Evolutionary conservation across 164 flowering plant species (phyloP), one percentile per base, ranked within the genome.

Genomic region (Platanus orientalis): DNA sequence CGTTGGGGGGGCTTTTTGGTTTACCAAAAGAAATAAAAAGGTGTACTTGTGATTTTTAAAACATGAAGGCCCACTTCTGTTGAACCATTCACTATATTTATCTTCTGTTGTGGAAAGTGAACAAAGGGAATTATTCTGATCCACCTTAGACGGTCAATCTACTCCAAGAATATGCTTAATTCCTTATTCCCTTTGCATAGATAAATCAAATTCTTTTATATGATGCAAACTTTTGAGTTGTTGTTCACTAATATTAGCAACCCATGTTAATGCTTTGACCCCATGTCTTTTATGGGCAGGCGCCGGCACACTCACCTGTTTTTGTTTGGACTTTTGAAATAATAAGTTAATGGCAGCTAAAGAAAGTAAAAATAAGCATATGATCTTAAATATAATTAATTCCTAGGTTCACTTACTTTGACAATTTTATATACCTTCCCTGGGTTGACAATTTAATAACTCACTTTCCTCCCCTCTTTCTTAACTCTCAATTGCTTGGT

Each of bases 61-160:
- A 45, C 49, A 45, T 45, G 49, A 19, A 45, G 16, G 49, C 49
- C 49, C 49, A 45, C 49, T 16, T 20, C 7, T 13, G 44, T 12
- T 53, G 28, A 24, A 24, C 34, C n/a, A 23, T 39, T 16, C 48
- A 34, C 29, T 29, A 20, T 6, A 20, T 21, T 27, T 30, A 1
- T 17, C 23, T 7, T 47, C 6, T 7, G n/a, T 49, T 39, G 25
- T 25, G 47, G 50, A 53, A 13, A 21, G 1, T 34, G 7, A n/a
- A 19, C 24, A 21, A 13, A 48, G 6, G 23, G 62, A 62, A 69
- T 34, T 50, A 27, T 58, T 63, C 54, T 44, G 42, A 40, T 66
- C 70, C 59, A 71, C 62, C 60, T 65, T 71, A 24, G 26, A 54
- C 54, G 66, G 74, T 57, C 39, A 25, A 40, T 48, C 20, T 42